Base-by-base conservation (phyloP, 495 filamentous ascomycete genomes). In the Cladorrhinum samala region DNA sequence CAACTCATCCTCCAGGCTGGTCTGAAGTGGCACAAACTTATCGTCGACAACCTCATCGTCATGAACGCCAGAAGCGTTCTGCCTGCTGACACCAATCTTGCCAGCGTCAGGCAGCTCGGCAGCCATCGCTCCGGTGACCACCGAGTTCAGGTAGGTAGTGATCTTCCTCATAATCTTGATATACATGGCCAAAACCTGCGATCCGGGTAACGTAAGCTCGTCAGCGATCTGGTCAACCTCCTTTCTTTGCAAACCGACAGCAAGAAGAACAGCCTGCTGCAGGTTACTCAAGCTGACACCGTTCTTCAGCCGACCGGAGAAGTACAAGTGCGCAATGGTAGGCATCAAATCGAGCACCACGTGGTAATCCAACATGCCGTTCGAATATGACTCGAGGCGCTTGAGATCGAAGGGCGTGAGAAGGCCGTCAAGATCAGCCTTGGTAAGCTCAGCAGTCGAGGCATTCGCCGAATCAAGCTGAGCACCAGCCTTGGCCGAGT, bases 291-390 rank as follows among this genome's bases (percentile, higher is more conserved):
- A 74, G 50, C 77, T 84, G 58, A 94, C 74, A 33, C 73, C 73
- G 40, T 73, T 68, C 54, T 74, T 83, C 2, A 97, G 71, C 16
- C 83, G 80, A 48, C 88, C 87, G 7, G 79, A 79, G 71, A 99
- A 96, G 77, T 90, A 93, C 37, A 91, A 80, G 7, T 78, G 73
- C 5, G 94, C 81, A 46, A 97, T 81, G 5, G 73, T 76, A 2
- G 94, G 94, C 55, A 97, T 75, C 69, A 99, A 81, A 63, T 99
- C 94, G 30, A 97, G 77, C 50, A 99, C 93, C 58, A 96, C 92
- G 67, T 96, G 94, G 72, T 96, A 95, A 64, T 99, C 94, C 16
- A 99, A 79, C 69, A 96, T 85, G 65, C 95, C 96, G 70, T 93
- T 94, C 9, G 93, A 88, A 62, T 97, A 99, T 53, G 86, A 88